Conservation (phyloP, 495 filamentous ascomycete species). For the Pseudevernia furfuracea region DNA sequence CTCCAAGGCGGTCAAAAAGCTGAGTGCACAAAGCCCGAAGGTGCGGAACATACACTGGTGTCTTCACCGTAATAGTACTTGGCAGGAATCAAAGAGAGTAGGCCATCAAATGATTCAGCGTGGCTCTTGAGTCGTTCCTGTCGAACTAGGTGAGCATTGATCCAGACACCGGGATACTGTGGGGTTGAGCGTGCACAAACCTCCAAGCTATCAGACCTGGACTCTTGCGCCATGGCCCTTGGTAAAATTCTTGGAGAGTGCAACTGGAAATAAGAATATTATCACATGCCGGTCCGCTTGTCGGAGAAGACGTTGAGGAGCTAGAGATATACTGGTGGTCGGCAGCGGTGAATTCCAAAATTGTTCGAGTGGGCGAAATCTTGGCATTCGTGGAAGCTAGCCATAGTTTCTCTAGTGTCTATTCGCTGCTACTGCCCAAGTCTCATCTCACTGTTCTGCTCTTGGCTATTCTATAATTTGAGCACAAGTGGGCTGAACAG, state of each 20-base stretch:
- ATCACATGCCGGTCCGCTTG: background rate
- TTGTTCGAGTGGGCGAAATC: conserved; percentile 17
- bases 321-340: background rate
- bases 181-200: conserved; percentile 8
- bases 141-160: background rate
- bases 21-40: conserved; percentile 16
- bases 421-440: background rate
- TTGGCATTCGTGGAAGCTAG: conserved; percentile 8
- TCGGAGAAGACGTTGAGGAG: background rate
- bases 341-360: conserved; percentile 4
- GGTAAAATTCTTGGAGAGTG: background rate
- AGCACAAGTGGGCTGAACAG: background rate
- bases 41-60: conserved; percentile 57
- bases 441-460: too few relatives aligned
- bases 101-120: conserved; percentile 78
- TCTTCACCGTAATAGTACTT: conserved; percentile 89
- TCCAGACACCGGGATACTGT: background rate
- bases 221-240: conserved; percentile 13
- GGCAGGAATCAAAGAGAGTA: conserved; percentile 87
- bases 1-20: background rate
- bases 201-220: conserved; percentile 19
- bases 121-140: conserved; percentile 83
- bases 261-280: background rate
- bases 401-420: background rate
- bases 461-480: background rate